These are phyloP conservation scores for Lodderomyces pseudojiufengensis DNA, from an alignment of 1,139 yeast species.

Conservation along the genomic window DNA sequence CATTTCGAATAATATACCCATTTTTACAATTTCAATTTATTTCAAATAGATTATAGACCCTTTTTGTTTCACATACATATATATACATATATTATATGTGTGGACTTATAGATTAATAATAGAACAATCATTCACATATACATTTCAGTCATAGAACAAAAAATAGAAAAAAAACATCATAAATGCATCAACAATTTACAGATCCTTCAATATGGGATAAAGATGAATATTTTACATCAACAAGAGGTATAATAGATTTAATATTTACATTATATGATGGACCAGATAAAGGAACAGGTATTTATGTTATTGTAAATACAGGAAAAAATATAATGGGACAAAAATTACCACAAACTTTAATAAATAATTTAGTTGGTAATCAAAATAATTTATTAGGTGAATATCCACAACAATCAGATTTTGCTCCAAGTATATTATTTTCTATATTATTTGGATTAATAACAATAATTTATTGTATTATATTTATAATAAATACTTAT, in stretches of 20 bases:
- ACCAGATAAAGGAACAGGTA: constrained; percentile 9
- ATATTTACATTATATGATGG: constrained; percentile 3
- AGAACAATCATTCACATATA: no score
- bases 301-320: constrained; percentile 14
- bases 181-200: no score
- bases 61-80: no score
- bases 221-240: constrained; percentile 4
- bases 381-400: constrained; percentile 33
- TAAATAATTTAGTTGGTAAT: constrained; percentile 17
- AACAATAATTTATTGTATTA: constrained; percentile 21
- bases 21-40: no score
- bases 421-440: constrained; percentile 31
- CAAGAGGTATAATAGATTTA: constrained; percentile 5
- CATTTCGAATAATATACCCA: no score
- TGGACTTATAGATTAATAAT: no score
- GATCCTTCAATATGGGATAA: not conserved
- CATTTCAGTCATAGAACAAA: no score
- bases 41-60: no score
- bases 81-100: no score
- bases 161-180: no score
- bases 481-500: constrained; percentile 28
- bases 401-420: constrained; percentile 28
- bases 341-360: constrained; percentile 18
- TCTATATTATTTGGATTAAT: constrained; percentile 26
- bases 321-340: constrained; percentile 23